These are phyloP conservation scores for Alternaria burnsii DNA, from an alignment of 2,329 filamentous ascomycete genomes.

Conservation along the genomic window DNA sequence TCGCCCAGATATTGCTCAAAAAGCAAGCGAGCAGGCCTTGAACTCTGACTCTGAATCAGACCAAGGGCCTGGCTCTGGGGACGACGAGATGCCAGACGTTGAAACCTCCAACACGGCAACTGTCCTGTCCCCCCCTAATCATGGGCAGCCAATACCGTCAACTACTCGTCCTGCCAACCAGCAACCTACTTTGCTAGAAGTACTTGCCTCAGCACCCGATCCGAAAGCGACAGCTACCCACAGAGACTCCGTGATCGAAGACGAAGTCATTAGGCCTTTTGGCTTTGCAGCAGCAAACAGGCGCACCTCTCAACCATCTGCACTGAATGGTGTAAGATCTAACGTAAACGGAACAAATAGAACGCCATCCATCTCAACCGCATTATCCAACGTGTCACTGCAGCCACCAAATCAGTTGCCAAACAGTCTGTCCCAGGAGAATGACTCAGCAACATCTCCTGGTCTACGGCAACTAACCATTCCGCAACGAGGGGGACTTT, in stretches of 20 bases:
- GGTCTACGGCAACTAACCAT: slow-evolving; percentile 46
- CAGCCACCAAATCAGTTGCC: slow-evolving; percentile 25
- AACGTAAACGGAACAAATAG: slow-evolving; percentile 12
- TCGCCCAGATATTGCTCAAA: slow-evolving; percentile 69
- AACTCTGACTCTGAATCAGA: slow-evolving; percentile 55
- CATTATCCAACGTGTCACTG: slow-evolving; percentile 18
- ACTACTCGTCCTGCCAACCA: slow-evolving; percentile 20
- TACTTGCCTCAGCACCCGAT: slow-evolving; percentile 18
- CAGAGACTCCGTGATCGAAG: slow-evolving; percentile 29
- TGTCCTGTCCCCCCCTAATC: slow-evolving; percentile 7
- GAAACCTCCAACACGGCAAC: slow-evolving; percentile 23
- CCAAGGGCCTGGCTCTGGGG: slow-evolving; percentile 50
- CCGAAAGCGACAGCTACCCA: slow-evolving; percentile 22
- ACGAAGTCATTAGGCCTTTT: slow-evolving; percentile 16
- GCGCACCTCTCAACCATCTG: slow-evolving; percentile 23
- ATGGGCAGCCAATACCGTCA: slow-evolving; percentile 11
- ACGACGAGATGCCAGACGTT: slow-evolving; percentile 43
- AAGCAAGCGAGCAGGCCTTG: slow-evolving; percentile 64
- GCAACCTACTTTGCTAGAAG: slow-evolving; percentile 30
- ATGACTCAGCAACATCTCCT: slow-evolving; percentile 38
- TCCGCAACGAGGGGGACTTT: slow-evolving; percentile 37
- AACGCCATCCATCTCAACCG: slow-evolving; percentile 14
- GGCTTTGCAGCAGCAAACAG: slow-evolving; percentile 17
- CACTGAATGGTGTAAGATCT: slow-evolving; percentile 15
- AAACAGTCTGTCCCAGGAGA: slow-evolving; percentile 32